Evolutionary conservation across 2,329 filamentous ascomycete genomes (phyloP), one percentile per base, ranked within the genome.

Genomic region (Botrytis paeoniae): DNA sequence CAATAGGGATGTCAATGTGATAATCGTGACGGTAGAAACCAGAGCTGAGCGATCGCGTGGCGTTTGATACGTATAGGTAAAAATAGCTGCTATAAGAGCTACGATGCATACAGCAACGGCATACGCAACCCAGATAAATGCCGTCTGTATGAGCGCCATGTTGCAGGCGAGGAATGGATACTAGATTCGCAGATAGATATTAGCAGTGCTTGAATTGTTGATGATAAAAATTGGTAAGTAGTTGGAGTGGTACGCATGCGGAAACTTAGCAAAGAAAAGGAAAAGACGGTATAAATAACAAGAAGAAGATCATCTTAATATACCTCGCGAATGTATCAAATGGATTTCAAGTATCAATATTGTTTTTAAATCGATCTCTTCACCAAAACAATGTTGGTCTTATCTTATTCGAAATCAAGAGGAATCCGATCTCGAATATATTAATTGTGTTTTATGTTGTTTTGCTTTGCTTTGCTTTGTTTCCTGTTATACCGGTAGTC

Each of bases 111-210:
- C 87, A 72, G 93, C 95, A 74, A 95, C 88, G 75, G 92, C 93
- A 82, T 98, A 99, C 71, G 95, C 89, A 75, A 96, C 91, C 96
- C 96, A 99, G 82, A 98, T 98, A 77, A 98, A 87, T 80, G 93
- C 93, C 72, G 92, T 92, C 82, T 97, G 94, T 75, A 98, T 89
- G 81, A 96, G 86, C 80, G 80, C 79, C 81, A 82, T 81, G 10
- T 75, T 77, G 70, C 41, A 66, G 70, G 37, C 70, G 60, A 57
- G 48, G 2, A 32, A 4, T 68, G 22, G 35, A 68, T 68, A 25
- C 51, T 68, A 20, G n/a, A 57, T 16, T 41, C 18, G n/a, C 4
- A 57, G 35, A 32, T 22, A 32, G 20, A 68, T 41, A 32, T 68
- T 41, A 68, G 65, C 14, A 32, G 48, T 68, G 65, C 65, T 68